Evolutionary conservation across 192 early-diverging fungal genomes (phyloP), one percentile per base, ranked within the genome.

Genomic region (Tieghemiomyces parasiticus): DNA sequence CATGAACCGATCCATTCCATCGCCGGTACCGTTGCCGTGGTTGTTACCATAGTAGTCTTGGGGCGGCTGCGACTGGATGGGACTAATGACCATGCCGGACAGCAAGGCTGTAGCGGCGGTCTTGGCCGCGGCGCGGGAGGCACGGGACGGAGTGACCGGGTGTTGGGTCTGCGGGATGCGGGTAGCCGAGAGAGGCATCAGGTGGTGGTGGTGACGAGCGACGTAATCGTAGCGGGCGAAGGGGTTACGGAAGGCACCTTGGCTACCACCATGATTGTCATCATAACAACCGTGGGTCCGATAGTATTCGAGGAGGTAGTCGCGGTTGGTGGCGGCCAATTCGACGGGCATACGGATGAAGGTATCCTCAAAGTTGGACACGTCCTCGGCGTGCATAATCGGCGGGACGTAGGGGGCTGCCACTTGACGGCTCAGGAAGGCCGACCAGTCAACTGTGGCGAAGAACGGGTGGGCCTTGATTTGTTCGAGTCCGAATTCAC

Each of bases 401-500:
- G 71, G 71, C 26, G 91, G 91, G 13, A 78, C 67, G 52, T 82
- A 92, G 0, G 84, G 80, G 12, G 88, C 81, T 3, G 71, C 45
- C 19, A 83, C 66, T 46, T 74, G 65, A 30, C 78, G 69, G 19
- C 82, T 54, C 33, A 81, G 65, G 30, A 90, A 79, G 26, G 78
- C 72, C 22, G 87, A 78, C 88, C 88, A 93, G 61, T 87, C 74
- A 25, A 90, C 72, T 22, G 62, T 65, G 29, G 65, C 63, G 65
- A 93, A 93, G 59, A 84, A 92, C 0, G 79, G 73, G 63, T 92
- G 90, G 16, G 58, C 35, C 59, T 87, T 88, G 48, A 93, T 81
- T 9, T 87, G 78, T 2, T 66, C 66, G 0, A 72, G 73, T 31
- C 88, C 89, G 16, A 48, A 50, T 24, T 60, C 67, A 13, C 83